phyloP scores from a whole-genome alignment of 2,329 filamentous ascomycete species.

The Cercospora sp. region DNA sequence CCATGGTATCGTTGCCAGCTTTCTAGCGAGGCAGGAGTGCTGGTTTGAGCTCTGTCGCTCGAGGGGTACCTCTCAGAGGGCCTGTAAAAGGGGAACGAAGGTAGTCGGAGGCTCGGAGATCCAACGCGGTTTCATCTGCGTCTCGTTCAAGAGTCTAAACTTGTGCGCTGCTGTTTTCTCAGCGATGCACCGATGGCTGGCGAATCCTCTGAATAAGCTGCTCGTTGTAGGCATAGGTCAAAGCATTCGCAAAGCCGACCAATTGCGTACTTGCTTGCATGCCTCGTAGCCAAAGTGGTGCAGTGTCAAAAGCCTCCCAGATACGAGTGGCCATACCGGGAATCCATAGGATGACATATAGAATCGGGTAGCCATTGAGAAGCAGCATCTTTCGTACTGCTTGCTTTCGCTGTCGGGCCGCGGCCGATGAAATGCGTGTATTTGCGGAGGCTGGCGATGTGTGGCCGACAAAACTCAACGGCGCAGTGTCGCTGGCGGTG shows the following conservation, averaged over 20 bases:
- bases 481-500: background rate
- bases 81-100: background rate
- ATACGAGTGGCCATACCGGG: slow-evolving; percentile 36
- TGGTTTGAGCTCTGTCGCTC: background rate
- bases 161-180: background rate
- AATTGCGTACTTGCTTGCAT: slow-evolving; percentile 27
- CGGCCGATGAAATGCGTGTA: background rate
- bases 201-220: slow-evolving; percentile 21
- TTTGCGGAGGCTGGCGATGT: background rate
- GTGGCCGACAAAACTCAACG: background rate
- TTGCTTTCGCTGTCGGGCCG: slow-evolving; percentile 18
- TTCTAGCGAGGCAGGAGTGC: background rate
- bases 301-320: slow-evolving; percentile 19
- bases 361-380: slow-evolving; percentile 39
- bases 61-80: background rate
- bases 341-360: slow-evolving; percentile 40
- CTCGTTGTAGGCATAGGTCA: slow-evolving; percentile 27
- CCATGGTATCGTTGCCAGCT: background rate
- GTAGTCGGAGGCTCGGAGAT: background rate
- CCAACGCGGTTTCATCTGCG: background rate
- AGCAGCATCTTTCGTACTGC: slow-evolving; percentile 34
- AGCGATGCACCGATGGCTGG: background rate
- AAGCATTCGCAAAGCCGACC: slow-evolving; percentile 24
- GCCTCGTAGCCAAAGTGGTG: slow-evolving; percentile 24
- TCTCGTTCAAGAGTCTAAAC: background rate